Evolutionary conservation across 805 yeast species (phyloP).

Genomic region (Wickerhamomyces subpelliculosus): DNA sequence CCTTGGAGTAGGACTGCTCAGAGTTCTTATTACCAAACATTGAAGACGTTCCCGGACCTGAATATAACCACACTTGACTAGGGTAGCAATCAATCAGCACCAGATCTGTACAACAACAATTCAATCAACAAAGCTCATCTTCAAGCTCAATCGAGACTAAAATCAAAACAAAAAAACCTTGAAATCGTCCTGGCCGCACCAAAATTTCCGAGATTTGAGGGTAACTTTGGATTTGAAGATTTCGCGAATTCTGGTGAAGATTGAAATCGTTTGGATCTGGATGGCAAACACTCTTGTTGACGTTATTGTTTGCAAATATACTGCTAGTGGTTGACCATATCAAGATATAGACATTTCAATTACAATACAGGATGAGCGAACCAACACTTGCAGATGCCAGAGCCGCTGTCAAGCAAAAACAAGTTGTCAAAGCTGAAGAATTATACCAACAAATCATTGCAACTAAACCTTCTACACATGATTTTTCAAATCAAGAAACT

Average conservation of each 20-base stretch:
- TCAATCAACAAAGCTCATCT: neutral
- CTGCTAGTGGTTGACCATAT: no score
- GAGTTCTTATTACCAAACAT: slow-evolving; percentile 1
- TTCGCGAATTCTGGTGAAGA: neutral
- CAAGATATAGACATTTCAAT: no score
- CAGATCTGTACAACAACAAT: neutral
- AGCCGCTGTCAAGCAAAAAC: slow-evolving; percentile 40
- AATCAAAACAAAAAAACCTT: neutral
- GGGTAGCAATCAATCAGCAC: no score
- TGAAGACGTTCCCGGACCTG: neutral
- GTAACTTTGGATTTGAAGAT: no score
- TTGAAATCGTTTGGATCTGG: neutral
- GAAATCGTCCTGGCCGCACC: no score
- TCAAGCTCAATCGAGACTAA: neutral
- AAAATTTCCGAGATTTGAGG: no score
- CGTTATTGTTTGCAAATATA: no score
- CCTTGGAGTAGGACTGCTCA: slow-evolving; percentile 16
- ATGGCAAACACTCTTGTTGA: no score
- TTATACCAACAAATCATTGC: slow-evolving; percentile 47
- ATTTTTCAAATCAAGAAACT: slow-evolving; percentile 20
- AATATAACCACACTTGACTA: neutral
- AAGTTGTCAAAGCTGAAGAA: slow-evolving; percentile 52
- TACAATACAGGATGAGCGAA: slow-evolving; percentile 10
- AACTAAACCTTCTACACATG: slow-evolving; percentile 18
- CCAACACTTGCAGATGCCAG: slow-evolving; percentile 52